These are phyloP conservation scores for Bipolaris oryzae DNA, from an alignment of 2,329 filamentous ascomycete species.

Conservation along the genomic window DNA sequence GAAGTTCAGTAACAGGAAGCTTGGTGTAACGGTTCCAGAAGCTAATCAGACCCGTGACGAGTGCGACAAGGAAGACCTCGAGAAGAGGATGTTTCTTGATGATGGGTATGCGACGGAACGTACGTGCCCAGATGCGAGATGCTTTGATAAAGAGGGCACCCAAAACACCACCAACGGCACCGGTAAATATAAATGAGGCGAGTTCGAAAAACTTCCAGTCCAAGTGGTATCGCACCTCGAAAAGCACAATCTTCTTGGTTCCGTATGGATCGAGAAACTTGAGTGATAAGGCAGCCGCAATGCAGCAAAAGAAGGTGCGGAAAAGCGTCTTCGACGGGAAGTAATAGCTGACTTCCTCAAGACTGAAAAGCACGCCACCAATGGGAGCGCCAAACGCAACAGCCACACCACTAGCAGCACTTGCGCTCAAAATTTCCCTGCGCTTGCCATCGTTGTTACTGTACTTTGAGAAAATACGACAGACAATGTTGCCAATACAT, in stretches of 20 bases:
- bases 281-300: constrained; percentile 83
- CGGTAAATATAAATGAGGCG: constrained; percentile 81
- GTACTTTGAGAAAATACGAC: constrained; percentile 93
- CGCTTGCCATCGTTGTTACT: constrained; percentile 92
- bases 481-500: constrained; percentile 93
- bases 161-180: constrained; percentile 79
- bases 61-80: constrained; percentile 85
- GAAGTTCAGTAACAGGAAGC: constrained; percentile 84
- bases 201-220: constrained; percentile 97
- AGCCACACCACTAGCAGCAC: constrained; percentile 87
- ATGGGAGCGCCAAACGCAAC: constrained; percentile 93
- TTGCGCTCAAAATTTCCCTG: constrained; percentile 90
- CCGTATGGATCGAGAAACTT: constrained; percentile 97
- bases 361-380: constrained; percentile 86
- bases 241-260: constrained; percentile 94
- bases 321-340: constrained; percentile 98
- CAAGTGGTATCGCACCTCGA: constrained; percentile 85
- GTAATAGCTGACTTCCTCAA: constrained; percentile 97
- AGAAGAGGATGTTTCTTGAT: constrained; percentile 86
- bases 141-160: constrained; percentile 98
- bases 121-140: constrained; percentile 84
- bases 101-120: constrained; percentile 77
- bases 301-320: constrained; percentile 97
- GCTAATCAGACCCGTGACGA: constrained; percentile 81
- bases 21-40: constrained; percentile 95